Base-by-base conservation (phyloP, 768 basidiomycete genomes). In the Termitomyces bulborhizus region DNA sequence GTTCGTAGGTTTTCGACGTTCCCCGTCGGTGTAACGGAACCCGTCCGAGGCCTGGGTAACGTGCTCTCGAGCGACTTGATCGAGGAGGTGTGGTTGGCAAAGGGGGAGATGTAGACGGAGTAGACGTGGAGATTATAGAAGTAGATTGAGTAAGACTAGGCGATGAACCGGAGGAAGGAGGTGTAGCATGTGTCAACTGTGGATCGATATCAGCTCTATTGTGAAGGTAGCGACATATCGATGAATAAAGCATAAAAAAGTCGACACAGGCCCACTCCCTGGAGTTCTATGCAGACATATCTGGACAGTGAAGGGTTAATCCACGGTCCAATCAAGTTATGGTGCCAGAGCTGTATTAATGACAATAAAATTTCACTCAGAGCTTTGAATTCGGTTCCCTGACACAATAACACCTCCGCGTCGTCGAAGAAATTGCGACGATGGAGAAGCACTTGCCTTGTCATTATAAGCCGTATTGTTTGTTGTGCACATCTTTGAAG, bases 1-100 rank as follows among this genome's bases (percentile, higher is more conserved):
- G 78, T 61, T 94, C 92, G 60, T 92, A 93, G 4, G 83, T 89
- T 58, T 80, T 82, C 2, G 90, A 90, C 18, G 82, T 91, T 1
- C 90, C 90, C 53, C 90, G 75, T 24, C 87, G 78, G 65, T 91
- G 89, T 13, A 91, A 72, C 0, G 88, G 90, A 6, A 89, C 85
- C 29, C 85, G 82, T 4, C 82, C 79, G 6, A 88, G 79, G 42
- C 80, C 76, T 1, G 83, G 82, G 63, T 88, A 88, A 16, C 78
- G 80, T 27, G 71, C 62, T 34, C 71, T 66, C 0, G 68, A 60
- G 42, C 81, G 75, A 42, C 71, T 72, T 41, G 69, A 63, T 3
- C 69, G 73, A n/a, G 73, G 73, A 3, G 78, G 78, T 0, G 80
- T 80, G 4, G 63, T 62, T 5, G 76, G 77, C 24, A 69, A 66